These are phyloP conservation scores for Pleurotus citrinopileatus DNA, from an alignment of 768 basidiomycete genomes.

Conservation along the genomic window DNA sequence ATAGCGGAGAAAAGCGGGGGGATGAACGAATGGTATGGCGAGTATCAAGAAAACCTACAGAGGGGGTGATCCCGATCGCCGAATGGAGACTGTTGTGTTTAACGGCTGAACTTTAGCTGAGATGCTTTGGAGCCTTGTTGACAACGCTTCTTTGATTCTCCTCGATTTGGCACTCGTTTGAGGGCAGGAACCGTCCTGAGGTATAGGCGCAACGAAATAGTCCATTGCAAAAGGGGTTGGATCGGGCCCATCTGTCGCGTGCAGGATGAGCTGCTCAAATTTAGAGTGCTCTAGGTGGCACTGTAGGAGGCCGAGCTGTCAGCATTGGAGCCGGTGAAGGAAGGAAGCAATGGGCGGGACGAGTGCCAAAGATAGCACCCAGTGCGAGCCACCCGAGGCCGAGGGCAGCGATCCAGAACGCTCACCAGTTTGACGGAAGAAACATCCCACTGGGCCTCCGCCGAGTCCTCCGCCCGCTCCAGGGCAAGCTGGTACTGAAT, in stretches of 20 bases:
- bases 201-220: conserved; percentile 66
- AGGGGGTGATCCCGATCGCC: conserved; percentile 48
- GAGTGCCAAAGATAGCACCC: conserved; percentile 3
- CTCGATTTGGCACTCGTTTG: conserved; percentile 24
- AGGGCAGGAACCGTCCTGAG: conserved; percentile 70
- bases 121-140: not conserved
- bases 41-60: conserved; percentile 38
- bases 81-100: conserved; percentile 46
- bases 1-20: conserved; percentile 9
- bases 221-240: conserved; percentile 62
- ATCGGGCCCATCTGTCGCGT: conserved; percentile 37
- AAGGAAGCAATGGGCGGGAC: not conserved
- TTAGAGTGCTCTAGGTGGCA: conserved; percentile 61
- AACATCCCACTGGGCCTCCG: conserved; percentile 50
- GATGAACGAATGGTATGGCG: conserved; percentile 6
- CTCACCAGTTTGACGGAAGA: conserved; percentile 62
- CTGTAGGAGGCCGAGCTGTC: conserved; percentile 30
- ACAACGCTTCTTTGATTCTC: conserved; percentile 13
- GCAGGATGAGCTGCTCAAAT: conserved; percentile 57
- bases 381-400: conserved; percentile 5
- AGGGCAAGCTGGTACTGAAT: conserved; percentile 75
- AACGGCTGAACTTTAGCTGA: conserved; percentile 14
- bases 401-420: conserved; percentile 15
- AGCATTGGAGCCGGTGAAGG: not conserved
- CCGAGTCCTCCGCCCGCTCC: conserved; percentile 36